Evolutionary conservation across 352 stramenopile species (phyloP), one percentile per base, ranked within the genome.

Genomic region (Thalassiosira hispida): DNA sequence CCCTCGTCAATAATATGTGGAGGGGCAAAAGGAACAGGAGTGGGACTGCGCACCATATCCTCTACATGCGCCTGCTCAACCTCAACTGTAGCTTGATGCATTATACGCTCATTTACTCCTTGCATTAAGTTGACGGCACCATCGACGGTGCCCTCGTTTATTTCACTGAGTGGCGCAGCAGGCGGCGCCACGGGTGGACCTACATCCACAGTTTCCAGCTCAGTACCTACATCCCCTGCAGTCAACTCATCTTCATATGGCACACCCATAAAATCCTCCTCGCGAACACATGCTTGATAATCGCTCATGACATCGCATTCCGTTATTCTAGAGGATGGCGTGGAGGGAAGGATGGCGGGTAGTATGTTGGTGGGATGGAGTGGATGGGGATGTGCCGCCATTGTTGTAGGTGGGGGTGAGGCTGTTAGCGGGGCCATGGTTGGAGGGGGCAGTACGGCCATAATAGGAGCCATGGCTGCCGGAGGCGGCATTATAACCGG

Each of bases 271-370:
- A 80, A 44, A 33, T 80, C 72, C 44, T 80, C 72, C 5, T 80
- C 72, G n/a, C 51, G 6, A 12, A 80, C 33, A 2, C 23, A 22
- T 1, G 18, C 22, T 31, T 80, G 72, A 23, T 80, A 80, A 46
- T 80, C 72, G 35, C 72, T 80, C 69, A 70, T 64, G n/a, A 53
- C 53, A 53, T 73, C 72, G 44, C 55, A 73, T 35, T 80, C 72
- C 20, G 72, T 74, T 14, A 70, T 16, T 1, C 44, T 27, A 1
- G 72, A 80, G 7, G 72, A 80, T 16, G 61, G 40, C 16, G 23
- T 35, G 22, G 12, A 40, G 16, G 59, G 59, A 12, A 67, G 44
- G 29, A 57, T n/a, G 49, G 29, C 31, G 60, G 63, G 47, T 72
- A 72, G 25, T 35, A 23, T 8, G 31, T 40, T 22, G 44, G 63